These are phyloP conservation scores for Chlamydomonas urium DNA, from an alignment of 139 green algal genomes.

Conservation along the genomic window DNA sequence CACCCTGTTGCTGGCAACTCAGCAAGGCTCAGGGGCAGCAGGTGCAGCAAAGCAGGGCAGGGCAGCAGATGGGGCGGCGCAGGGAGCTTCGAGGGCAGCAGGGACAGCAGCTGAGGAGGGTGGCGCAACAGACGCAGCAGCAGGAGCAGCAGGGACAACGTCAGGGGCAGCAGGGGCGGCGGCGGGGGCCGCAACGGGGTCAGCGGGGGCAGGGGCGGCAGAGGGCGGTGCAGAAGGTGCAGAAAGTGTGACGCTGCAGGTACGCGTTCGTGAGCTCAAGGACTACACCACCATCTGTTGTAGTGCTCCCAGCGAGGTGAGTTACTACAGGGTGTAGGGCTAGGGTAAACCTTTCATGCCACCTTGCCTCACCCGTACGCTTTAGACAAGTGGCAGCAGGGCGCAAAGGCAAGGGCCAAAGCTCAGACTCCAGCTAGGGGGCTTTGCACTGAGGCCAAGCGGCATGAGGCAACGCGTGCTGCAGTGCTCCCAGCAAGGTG, in stretches of 20 bases:
- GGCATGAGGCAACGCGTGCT: conserved; percentile 56
- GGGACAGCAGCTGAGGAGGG: no score
- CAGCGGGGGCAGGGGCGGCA: neutral
- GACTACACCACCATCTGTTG: conserved; percentile 84
- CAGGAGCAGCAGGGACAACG: neutral
- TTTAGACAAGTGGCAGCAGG: no score
- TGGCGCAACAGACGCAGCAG: neutral
- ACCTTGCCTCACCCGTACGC: no score
- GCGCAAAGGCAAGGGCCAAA: no score
- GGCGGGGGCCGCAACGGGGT: neutral
- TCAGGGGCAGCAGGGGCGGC: neutral
- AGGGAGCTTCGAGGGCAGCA: no score
- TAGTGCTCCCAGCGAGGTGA: conserved; percentile 53
- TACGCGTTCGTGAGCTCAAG: conserved; percentile 52
- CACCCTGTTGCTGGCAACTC: neutral
- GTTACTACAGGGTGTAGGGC: neutral
- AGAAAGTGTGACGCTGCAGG: conserved; percentile 22
- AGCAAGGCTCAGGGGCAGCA: neutral
- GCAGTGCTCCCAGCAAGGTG: conserved; percentile 12
- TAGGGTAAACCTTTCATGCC: neutral
- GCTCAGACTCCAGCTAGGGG: neutral
- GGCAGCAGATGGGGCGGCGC: no score
- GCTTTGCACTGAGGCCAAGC: no score
- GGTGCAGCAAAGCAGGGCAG: no score
- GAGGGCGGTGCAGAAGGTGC: neutral